Evolutionary conservation across 1,139 yeast genomes (phyloP).

Genomic region (Protomyces macrosporus): DNA sequence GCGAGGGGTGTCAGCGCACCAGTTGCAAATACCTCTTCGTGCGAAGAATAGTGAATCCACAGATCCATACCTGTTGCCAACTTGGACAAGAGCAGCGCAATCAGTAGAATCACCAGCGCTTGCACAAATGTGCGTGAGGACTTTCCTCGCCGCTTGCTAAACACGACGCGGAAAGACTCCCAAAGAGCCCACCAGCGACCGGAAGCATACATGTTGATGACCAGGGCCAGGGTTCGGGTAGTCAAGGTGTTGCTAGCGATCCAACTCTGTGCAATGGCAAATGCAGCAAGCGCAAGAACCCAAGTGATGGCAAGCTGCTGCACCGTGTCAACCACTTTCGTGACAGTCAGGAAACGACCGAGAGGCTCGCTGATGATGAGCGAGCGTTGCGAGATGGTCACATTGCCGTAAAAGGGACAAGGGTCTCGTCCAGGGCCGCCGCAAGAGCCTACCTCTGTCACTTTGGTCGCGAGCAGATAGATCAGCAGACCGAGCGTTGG

Average conservation of each 20-base stretch:
- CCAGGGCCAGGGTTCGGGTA: background rate
- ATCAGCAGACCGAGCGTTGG: slow-evolving; percentile 1
- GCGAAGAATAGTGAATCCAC: background rate
- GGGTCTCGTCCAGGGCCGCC: background rate
- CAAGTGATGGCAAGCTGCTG: slow-evolving; percentile 2
- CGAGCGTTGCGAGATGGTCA: background rate
- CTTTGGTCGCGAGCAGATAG: background rate
- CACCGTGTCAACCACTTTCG: slow-evolving; percentile 5
- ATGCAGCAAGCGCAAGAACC: background rate
- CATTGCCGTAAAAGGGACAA: background rate
- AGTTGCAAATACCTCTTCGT: background rate
- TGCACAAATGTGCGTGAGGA: background rate
- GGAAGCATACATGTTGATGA: slow-evolving; percentile 7
- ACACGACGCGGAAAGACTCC: background rate
- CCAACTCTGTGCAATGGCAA: slow-evolving; percentile 4
- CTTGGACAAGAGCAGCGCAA: background rate
- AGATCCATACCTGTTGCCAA: background rate
- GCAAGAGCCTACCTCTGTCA: background rate
- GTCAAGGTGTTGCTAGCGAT: slow-evolving; percentile 1
- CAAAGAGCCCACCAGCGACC: slow-evolving; percentile 11
- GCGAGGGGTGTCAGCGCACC: background rate
- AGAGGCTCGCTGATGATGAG: slow-evolving; percentile 1
- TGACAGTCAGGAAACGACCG: slow-evolving; percentile 5
- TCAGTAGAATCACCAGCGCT: background rate
- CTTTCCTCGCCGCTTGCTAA: background rate